Evolutionary conservation across 2,329 filamentous ascomycete species (phyloP).

Genomic region (Penicillium sp.): DNA sequence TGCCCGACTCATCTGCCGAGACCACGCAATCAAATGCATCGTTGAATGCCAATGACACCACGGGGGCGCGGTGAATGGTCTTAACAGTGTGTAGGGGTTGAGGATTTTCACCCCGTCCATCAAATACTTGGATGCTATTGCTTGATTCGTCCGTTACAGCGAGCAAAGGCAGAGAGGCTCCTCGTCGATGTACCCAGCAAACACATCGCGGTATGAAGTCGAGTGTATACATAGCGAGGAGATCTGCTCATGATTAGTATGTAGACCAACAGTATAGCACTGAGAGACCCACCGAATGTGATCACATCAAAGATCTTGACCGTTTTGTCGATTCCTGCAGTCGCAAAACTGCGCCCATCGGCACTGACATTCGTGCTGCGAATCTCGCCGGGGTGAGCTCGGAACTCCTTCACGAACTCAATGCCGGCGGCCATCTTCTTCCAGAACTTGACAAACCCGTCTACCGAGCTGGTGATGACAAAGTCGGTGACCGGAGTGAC

Average conservation of each 20-base stretch:
- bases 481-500: slow-evolving; percentile 92
- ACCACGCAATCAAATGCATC: slow-evolving; percentile 84
- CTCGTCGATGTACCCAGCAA: slow-evolving; percentile 88
- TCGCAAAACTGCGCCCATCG: slow-evolving; percentile 92
- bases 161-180: slow-evolving; percentile 81
- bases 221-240: slow-evolving; percentile 77
- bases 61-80: slow-evolving; percentile 75
- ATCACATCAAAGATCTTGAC: slow-evolving; percentile 63
- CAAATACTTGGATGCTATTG: slow-evolving; percentile 76
- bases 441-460: slow-evolving; percentile 99
- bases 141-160: slow-evolving; percentile 76
- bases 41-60: slow-evolving; percentile 87
- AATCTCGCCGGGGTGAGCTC: slow-evolving; percentile 83
- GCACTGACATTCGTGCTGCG: slow-evolving; percentile 78
- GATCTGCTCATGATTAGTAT: slow-evolving; percentile 50
- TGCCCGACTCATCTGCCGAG: slow-evolving; percentile 83
- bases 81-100: slow-evolving; percentile 74
- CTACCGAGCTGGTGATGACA: slow-evolving; percentile 85
- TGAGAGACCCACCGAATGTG: slow-evolving; percentile 61
- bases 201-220: slow-evolving; percentile 73
- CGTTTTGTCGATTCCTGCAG: slow-evolving; percentile 61
- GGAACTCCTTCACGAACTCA: slow-evolving; percentile 98
- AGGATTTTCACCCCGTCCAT: slow-evolving; percentile 79
- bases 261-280: not conserved
- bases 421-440: slow-evolving; percentile 89